phyloP scores from a whole-genome alignment of 2,329 filamentous ascomycete genomes.

The Penicillium sp. region DNA sequence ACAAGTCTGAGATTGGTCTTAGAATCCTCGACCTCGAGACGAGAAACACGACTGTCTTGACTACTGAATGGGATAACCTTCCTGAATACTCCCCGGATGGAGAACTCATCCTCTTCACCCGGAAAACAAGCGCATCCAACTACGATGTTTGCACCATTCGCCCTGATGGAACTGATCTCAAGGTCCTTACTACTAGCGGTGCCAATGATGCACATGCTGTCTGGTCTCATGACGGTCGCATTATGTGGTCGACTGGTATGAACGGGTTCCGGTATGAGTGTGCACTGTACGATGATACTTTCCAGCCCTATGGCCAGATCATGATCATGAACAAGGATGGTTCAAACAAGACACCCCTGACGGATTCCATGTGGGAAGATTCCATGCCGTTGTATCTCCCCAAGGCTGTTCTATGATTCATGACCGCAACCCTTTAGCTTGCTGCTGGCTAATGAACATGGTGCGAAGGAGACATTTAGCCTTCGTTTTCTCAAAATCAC shows the following conservation, averaged over 20 bases:
- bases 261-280: constrained; percentile 47
- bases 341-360: constrained; percentile 26
- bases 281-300: constrained; percentile 43
- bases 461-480: too few species aligned
- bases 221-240: constrained; percentile 44
- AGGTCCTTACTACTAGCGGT: constrained; percentile 5
- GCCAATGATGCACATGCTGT: constrained; percentile 46
- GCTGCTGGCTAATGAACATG: too few species aligned
- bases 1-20: constrained; percentile 10
- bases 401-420: neutral
- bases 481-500: too few species aligned
- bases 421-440: neutral
- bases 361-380: constrained; percentile 33
- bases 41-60: constrained; percentile 5
- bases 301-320: constrained; percentile 49
- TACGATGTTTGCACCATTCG: constrained; percentile 39
- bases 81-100: constrained; percentile 14
- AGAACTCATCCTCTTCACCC: constrained; percentile 17
- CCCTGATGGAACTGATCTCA: constrained; percentile 40
- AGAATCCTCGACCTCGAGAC: constrained; percentile 14
- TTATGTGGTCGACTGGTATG: constrained; percentile 45
- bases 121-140: constrained; percentile 8
- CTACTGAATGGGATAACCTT: constrained; percentile 14
- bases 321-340: constrained; percentile 46
- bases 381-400: constrained; percentile 29